These are phyloP conservation scores for Penicillium decumbens DNA, from an alignment of 2,329 filamentous ascomycete species.

Conservation along the genomic window DNA sequence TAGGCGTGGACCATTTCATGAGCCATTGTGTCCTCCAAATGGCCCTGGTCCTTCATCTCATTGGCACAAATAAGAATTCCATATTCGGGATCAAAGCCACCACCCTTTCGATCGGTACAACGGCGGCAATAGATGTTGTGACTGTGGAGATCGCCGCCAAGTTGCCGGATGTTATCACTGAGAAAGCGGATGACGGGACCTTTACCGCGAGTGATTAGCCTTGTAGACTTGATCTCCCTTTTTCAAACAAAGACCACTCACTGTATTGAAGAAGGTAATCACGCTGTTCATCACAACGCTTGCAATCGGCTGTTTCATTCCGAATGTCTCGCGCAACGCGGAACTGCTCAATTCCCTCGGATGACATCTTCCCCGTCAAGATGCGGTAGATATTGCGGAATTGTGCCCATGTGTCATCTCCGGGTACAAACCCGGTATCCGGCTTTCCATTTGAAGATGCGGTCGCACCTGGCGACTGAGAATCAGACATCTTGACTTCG, in stretches of 20 bases:
- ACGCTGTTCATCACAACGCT: conserved; percentile 72
- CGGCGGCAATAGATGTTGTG: conserved; percentile 77
- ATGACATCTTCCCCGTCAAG: conserved; percentile 66
- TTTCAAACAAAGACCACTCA: conserved; percentile 20
- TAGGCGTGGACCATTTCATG: conserved; percentile 99
- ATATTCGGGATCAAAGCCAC: conserved; percentile 79
- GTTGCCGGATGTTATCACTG: conserved; percentile 69
- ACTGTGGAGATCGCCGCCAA: conserved; percentile 70
- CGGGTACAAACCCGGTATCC: conserved; percentile 37
- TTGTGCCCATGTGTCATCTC: conserved; percentile 44
- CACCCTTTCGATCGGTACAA: conserved; percentile 67
- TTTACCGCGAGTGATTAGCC: conserved; percentile 17
- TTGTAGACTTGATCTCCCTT: background rate
- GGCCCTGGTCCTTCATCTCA: conserved; percentile 70
- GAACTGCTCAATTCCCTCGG: conserved; percentile 68
- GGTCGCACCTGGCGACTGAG: conserved; percentile 20
- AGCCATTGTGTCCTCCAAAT: conserved; percentile 87
- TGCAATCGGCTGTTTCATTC: conserved; percentile 73
- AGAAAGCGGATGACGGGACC: conserved; percentile 82
- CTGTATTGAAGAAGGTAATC: conserved; percentile 80
- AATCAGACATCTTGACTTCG: conserved; percentile 29
- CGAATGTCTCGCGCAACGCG: conserved; percentile 69
- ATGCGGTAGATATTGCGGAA: conserved; percentile 87
- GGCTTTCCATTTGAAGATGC: conserved; percentile 21
- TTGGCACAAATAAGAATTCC: conserved; percentile 94